phyloP scores from a whole-genome alignment of 2,329 filamentous ascomycete species.

The Alternaria alternata region DNA sequence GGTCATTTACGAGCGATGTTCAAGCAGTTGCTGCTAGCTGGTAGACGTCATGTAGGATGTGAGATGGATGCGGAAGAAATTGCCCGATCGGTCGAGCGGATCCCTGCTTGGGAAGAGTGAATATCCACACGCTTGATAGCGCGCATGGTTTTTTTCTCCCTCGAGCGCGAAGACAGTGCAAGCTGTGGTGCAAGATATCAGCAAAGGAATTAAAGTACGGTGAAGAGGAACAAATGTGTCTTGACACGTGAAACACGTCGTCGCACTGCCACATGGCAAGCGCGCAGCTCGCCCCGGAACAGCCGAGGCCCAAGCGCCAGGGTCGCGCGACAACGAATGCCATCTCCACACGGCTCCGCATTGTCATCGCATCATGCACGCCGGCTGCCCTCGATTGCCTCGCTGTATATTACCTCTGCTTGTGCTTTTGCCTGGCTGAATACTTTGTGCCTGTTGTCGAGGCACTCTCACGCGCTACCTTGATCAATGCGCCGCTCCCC shows the following conservation, averaged over 20 bases:
- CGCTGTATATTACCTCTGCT: not conserved
- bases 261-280: conserved; percentile 19
- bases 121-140: not conserved
- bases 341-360: conserved; percentile 22
- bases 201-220: not conserved
- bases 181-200: not conserved
- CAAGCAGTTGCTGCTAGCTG: conserved; percentile 8
- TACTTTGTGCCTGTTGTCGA: not conserved
- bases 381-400: conserved; percentile 1
- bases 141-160: no score
- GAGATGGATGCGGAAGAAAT: conserved; percentile 1
- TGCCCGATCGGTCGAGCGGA: conserved; percentile 7
- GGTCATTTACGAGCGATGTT: conserved; percentile 14
- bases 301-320: conserved; percentile 20
- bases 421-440: conserved; percentile 9
- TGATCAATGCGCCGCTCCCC: conserved; percentile 23
- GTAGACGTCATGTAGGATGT: not conserved
- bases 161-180: not conserved
- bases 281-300: not conserved
- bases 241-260: conserved; percentile 2
- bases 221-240: not conserved
- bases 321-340: conserved; percentile 15
- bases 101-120: not conserved
- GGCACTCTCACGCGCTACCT: not conserved
- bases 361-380: conserved; percentile 19